Conservation (phyloP, 176 grass and related monocot genomes). For the Triticum dicoccoides region DNA sequence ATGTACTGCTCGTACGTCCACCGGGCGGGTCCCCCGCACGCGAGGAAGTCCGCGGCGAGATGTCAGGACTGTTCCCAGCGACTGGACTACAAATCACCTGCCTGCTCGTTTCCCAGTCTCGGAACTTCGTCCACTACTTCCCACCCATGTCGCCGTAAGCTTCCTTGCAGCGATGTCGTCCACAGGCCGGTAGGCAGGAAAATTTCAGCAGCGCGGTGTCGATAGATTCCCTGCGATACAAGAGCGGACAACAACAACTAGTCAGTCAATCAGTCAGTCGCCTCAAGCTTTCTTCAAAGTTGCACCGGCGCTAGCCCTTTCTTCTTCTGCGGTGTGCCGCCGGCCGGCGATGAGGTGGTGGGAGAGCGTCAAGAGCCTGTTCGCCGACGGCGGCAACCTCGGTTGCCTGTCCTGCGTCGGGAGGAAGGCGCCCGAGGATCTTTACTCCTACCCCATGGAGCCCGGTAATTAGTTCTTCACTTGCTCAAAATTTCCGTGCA, state of each 20-base stretch:
- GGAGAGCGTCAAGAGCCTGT: constrained; percentile 22
- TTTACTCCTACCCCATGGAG: constrained; percentile 14
- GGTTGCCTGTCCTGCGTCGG: constrained; percentile 33
- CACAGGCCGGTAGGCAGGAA: constrained; percentile 4
- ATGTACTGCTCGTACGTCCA: background rate
- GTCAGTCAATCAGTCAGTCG: background rate
- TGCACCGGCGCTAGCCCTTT: background rate
- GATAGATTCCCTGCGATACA: constrained; percentile 11
- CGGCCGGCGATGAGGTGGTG: constrained; percentile 36
- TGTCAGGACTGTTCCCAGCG: background rate
- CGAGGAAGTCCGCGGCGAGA: background rate
- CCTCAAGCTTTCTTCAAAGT: background rate
- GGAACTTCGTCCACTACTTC: background rate
- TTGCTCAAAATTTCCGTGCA: background rate
- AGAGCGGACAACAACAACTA: background rate
- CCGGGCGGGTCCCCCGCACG: background rate
- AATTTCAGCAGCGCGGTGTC: background rate
- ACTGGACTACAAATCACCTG: background rate
- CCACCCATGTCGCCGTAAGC: background rate
- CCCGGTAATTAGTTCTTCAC: background rate
- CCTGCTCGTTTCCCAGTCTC: background rate
- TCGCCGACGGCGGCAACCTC: constrained; percentile 15
- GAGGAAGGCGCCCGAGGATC: constrained; percentile 10
- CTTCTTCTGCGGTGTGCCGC: background rate
- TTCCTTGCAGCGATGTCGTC: constrained; percentile 21